Evolutionary conservation across 257 asterid species (phyloP).

Genomic region (Solanum pinnatisectum): DNA sequence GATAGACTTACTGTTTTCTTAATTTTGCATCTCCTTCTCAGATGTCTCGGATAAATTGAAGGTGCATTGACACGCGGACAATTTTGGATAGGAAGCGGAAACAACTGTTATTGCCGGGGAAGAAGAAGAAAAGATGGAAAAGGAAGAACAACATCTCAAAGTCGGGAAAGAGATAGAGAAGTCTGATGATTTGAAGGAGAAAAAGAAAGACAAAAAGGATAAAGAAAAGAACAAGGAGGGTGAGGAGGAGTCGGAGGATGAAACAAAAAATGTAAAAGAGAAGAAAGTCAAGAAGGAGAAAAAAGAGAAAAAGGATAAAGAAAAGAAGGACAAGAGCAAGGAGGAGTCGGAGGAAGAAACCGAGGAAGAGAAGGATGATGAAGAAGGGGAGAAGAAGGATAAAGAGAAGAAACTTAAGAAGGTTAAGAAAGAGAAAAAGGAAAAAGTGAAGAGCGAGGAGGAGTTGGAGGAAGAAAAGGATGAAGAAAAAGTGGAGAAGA

Average conservation of each 20-base stretch:
- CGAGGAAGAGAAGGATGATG: conserved; percentile 8
- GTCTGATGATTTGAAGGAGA: not conserved
- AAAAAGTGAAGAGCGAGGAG: not conserved
- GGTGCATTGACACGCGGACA: not conserved
- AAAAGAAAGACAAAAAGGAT: not conserved
- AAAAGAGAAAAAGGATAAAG: not conserved
- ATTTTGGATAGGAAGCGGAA: not conserved
- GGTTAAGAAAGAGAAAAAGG: conserved; percentile 2
- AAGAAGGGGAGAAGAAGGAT: not conserved
- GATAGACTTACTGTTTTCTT: not conserved
- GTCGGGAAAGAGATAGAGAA: not conserved
- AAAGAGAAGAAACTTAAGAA: not conserved
- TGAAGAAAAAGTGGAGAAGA: not conserved
- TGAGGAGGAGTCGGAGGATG: not conserved
- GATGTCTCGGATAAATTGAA: not conserved
- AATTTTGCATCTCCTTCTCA: not conserved
- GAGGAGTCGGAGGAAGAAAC: not conserved
- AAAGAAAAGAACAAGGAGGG: not conserved
- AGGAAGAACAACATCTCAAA: not conserved
- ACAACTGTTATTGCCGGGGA: not conserved
- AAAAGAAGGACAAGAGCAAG: conserved; percentile 1
- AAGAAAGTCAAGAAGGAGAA: not conserved
- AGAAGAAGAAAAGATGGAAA: not conserved
- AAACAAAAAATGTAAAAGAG: not conserved
- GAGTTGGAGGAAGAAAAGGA: not conserved